Percentiles rank a stretch among this genome's conserved stretches.
phyloP scores from a whole-genome alignment of 2,329 filamentous ascomycete genomes.

The Didymosphaeria variabile region DNA sequence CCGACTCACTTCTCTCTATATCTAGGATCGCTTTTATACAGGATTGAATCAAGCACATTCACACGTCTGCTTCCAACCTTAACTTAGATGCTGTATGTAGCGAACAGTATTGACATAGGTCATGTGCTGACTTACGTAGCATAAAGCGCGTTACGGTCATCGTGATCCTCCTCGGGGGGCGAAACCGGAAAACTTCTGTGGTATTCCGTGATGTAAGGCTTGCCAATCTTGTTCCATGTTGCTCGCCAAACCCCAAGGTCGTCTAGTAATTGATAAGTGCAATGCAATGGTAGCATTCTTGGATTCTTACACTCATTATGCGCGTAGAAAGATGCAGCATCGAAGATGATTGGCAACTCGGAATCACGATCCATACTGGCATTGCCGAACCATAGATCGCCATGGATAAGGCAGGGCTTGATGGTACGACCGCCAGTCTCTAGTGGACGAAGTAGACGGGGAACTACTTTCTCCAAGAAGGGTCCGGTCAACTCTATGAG shows the following conservation, averaged over 20 bases:
- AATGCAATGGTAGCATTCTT: background rate
- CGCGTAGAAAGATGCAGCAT: slow-evolving; percentile 18
- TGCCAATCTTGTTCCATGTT: slow-evolving; percentile 15
- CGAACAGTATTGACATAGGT: background rate
- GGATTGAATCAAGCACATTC: background rate
- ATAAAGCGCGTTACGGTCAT: background rate
- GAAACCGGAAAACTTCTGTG: slow-evolving; percentile 18
- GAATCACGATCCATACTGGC: slow-evolving; percentile 1
- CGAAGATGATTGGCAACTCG: slow-evolving; percentile 17
- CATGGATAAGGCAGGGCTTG: slow-evolving; percentile 40
- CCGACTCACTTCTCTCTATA: background rate
- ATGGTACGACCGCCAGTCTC: slow-evolving; percentile 38
- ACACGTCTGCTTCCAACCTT: background rate
- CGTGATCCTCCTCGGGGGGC: slow-evolving; percentile 2
- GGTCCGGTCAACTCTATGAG: slow-evolving; percentile 9
- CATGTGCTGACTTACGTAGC: background rate
- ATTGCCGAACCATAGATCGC: slow-evolving; percentile 47
- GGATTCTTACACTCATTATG: slow-evolving; percentile 18
- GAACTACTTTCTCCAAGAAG: slow-evolving; percentile 39
- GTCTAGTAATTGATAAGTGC: background rate
- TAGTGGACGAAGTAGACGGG: slow-evolving; percentile 45
- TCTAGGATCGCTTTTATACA: background rate
- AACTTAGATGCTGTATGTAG: background rate
- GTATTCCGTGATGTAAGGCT: slow-evolving; percentile 17
- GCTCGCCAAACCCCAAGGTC: slow-evolving; percentile 20